Conservation (phyloP, 805 yeast species). For the Wickerhamomyces subpelliculosus region DNA sequence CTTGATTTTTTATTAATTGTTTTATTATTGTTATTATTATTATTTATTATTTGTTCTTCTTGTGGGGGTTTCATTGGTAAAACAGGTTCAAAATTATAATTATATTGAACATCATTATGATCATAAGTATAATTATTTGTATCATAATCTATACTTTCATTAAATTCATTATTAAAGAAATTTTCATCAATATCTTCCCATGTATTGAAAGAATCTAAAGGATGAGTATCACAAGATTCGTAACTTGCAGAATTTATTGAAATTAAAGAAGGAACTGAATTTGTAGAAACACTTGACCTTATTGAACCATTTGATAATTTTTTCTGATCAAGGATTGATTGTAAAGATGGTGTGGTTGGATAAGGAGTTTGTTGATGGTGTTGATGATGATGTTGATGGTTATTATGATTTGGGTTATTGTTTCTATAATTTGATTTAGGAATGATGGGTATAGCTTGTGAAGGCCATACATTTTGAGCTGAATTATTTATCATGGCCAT, state of each 20-base stretch:
- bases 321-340: constrained; percentile 12
- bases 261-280: constrained; percentile 9
- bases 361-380: too few species aligned
- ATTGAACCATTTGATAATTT: constrained; percentile 7
- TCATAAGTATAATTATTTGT: too few species aligned
- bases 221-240: constrained; percentile 14
- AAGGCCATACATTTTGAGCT: too few species aligned
- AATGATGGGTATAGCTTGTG: background rate
- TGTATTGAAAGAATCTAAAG: constrained; percentile 9
- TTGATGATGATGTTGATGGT: too few species aligned
- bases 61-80: too few species aligned
- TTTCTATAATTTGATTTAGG: background rate
- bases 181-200: constrained; percentile 6
- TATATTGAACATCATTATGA: too few species aligned
- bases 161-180: constrained; percentile 2
- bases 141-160: too few species aligned
- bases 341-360: background rate
- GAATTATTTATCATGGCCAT: too few species aligned
- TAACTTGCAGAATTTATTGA: constrained; percentile 7
- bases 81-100: constrained; percentile 1
- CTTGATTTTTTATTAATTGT: constrained; percentile 6
- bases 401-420: background rate
- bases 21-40: background rate
- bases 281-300: constrained; percentile 1
- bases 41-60: too few species aligned